phyloP scores from a whole-genome alignment of 2,329 filamentous ascomycete species.

The Colletotrichum sidae region DNA sequence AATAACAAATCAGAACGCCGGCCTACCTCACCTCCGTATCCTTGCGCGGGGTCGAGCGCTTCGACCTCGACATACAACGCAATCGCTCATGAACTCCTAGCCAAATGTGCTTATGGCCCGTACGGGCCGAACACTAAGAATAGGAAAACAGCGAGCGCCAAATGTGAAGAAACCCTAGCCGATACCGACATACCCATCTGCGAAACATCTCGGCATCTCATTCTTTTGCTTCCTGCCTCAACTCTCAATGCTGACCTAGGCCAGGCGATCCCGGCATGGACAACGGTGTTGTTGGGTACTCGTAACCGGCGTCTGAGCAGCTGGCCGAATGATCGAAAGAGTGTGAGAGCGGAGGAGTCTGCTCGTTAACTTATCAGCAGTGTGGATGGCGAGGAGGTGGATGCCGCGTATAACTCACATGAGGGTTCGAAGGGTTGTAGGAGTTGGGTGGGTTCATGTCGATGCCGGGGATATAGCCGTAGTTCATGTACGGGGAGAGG shows the following conservation, averaged over 20 bases:
- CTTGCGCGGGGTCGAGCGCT: conserved; percentile 44
- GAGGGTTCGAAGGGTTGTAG: conserved; percentile 77
- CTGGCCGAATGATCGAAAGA: conserved; percentile 76
- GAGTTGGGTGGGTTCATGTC: conserved; percentile 70
- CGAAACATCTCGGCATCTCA: background rate
- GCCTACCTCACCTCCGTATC: conserved; percentile 35
- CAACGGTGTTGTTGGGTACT: conserved; percentile 77
- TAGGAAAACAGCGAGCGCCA: background rate
- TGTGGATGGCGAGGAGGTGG: conserved; percentile 54
- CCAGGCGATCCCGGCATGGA: conserved; percentile 79
- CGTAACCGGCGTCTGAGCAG: conserved; percentile 71
- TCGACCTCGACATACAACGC: conserved; percentile 38
- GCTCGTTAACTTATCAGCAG: conserved; percentile 61
- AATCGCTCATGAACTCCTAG: conserved; percentile 25
- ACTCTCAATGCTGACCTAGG: conserved; percentile 50
- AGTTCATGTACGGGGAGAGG: conserved; percentile 75
- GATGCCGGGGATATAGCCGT: conserved; percentile 73
- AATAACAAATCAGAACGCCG: conserved; percentile 21
- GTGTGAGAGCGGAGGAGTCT: conserved; percentile 84
- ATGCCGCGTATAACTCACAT: conserved; percentile 73
- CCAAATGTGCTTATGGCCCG: background rate
- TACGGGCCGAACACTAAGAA: background rate
- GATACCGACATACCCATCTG: background rate
- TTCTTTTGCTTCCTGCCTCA: background rate
- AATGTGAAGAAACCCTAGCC: background rate